phyloP scores from a whole-genome alignment of 2,329 filamentous ascomycete genomes.

The Myotisia sp. region DNA sequence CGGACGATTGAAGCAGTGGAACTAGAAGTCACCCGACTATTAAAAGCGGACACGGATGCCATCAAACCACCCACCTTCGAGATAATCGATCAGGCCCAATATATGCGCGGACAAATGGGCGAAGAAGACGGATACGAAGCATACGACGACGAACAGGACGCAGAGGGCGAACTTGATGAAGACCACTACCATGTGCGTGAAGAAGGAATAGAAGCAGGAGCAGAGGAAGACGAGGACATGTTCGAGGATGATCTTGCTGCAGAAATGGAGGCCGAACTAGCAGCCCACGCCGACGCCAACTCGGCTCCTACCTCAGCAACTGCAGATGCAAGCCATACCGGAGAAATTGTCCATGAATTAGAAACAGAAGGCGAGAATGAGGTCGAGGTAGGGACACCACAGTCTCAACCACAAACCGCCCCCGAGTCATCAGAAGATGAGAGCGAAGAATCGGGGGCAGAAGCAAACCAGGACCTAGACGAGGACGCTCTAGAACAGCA shows the following conservation, averaged over 20 bases:
- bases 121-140: slow-evolving; percentile 33
- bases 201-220: slow-evolving; percentile 22
- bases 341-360: slow-evolving; percentile 5
- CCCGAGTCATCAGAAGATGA: slow-evolving; percentile 29
- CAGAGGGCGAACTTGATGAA: slow-evolving; percentile 33
- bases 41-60: slow-evolving; percentile 53
- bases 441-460: slow-evolving; percentile 23
- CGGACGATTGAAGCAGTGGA: slow-evolving; percentile 78
- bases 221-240: slow-evolving; percentile 21
- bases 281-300: slow-evolving; percentile 19
- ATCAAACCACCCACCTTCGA: slow-evolving; percentile 46
- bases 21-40: slow-evolving; percentile 58
- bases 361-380: slow-evolving; percentile 9
- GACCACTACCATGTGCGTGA: slow-evolving; percentile 13
- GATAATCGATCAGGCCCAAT: slow-evolving; percentile 42
- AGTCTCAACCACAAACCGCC: slow-evolving; percentile 20
- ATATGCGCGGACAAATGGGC: slow-evolving; percentile 34
- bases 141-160: slow-evolving; percentile 36
- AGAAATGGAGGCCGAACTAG: slow-evolving; percentile 31
- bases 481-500: slow-evolving; percentile 31
- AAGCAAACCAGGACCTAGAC: slow-evolving; percentile 25
- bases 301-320: slow-evolving; percentile 16
- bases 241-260: slow-evolving; percentile 30
- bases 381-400: slow-evolving; percentile 19
- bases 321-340: slow-evolving; percentile 15